phyloP scores from a whole-genome alignment of 2,329 filamentous ascomycete genomes.

The Sarocladium kiliense region DNA sequence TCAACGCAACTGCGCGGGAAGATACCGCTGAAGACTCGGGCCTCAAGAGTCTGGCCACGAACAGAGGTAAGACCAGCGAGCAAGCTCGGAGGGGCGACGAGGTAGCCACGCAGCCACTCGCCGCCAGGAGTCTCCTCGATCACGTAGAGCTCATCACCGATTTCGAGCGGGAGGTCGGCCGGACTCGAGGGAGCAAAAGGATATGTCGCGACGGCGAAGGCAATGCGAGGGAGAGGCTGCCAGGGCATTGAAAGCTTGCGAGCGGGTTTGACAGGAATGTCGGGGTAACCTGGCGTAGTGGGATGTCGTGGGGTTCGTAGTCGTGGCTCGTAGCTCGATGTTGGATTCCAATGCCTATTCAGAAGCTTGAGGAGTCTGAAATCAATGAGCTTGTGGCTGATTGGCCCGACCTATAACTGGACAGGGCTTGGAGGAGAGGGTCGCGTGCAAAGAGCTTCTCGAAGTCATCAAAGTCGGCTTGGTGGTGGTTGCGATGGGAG shows the following conservation, averaged over 20 bases:
- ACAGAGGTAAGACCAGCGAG: slow-evolving; percentile 85
- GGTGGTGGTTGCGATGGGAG: not conserved
- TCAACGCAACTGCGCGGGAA: slow-evolving; percentile 94
- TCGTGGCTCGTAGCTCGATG: not conserved
- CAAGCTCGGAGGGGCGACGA: slow-evolving; percentile 89
- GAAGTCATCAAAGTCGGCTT: slow-evolving; percentile 5
- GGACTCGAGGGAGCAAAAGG: slow-evolving; percentile 84
- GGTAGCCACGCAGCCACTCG: slow-evolving; percentile 91
- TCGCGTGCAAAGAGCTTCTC: not conserved
- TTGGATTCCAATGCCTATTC: not conserved
- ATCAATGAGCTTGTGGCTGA: not conserved
- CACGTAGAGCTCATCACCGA: slow-evolving; percentile 97
- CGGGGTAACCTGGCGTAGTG: slow-evolving; percentile 13
- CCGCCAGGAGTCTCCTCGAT: slow-evolving; percentile 93
- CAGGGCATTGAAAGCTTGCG: slow-evolving; percentile 68
- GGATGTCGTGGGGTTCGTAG: not conserved
- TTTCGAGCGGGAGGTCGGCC: slow-evolving; percentile 90
- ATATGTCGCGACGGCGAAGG: slow-evolving; percentile 94
- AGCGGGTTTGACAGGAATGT: slow-evolving; percentile 13
- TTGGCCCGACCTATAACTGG: not conserved
- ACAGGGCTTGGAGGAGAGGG: not conserved
- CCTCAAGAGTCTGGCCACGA: slow-evolving; percentile 89
- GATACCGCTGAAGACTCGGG: slow-evolving; percentile 96
- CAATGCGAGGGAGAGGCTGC: slow-evolving; percentile 93
- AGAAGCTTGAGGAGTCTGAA: not conserved